Evolutionary conservation across 306 rosid species (phyloP).

Genomic region (Begonia masoniana): DNA sequence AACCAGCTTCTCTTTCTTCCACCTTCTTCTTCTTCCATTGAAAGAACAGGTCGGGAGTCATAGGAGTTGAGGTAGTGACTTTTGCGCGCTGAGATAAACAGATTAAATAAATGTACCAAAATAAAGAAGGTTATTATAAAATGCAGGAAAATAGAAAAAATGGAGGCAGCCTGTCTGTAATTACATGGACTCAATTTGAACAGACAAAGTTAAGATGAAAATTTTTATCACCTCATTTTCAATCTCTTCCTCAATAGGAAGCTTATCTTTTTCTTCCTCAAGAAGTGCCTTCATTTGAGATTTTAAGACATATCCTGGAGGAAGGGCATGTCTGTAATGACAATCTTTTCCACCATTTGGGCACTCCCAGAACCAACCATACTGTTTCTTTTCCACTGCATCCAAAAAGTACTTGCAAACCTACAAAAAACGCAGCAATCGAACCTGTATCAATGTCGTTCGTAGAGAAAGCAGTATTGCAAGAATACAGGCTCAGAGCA

Average conservation of each 20-base stretch:
- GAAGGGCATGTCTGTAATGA: constrained; percentile 90
- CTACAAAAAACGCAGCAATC: not conserved
- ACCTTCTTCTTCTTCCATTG: constrained; percentile 75
- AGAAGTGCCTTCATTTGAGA: constrained; percentile 93
- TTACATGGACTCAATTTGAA: too few relatives aligned
- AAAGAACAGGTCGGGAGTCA: constrained; percentile 61
- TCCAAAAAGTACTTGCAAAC: constrained; percentile 41
- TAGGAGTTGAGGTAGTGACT: constrained; percentile 51
- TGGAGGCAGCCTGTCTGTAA: too few relatives aligned
- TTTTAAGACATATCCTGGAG: constrained; percentile 74
- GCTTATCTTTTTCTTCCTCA: constrained; percentile 53
- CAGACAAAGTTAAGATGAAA: not conserved
- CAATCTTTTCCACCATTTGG: constrained; percentile 86
- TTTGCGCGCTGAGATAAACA: constrained; percentile 40
- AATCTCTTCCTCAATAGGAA: constrained; percentile 72
- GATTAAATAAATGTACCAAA: not conserved
- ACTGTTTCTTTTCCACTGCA: constrained; percentile 85
- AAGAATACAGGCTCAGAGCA: too few relatives aligned
- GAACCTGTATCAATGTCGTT: too few relatives aligned
- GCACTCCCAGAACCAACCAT: constrained; percentile 89
- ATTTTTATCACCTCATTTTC: constrained; percentile 53
- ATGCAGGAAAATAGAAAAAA: too few relatives aligned
- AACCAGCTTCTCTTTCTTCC: constrained; percentile 71
- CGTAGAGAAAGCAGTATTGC: too few relatives aligned
- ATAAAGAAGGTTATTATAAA: not conserved